Conservation (phyloP, 2,329 filamentous ascomycete genomes). For the Chaetomium olivaceum region DNA sequence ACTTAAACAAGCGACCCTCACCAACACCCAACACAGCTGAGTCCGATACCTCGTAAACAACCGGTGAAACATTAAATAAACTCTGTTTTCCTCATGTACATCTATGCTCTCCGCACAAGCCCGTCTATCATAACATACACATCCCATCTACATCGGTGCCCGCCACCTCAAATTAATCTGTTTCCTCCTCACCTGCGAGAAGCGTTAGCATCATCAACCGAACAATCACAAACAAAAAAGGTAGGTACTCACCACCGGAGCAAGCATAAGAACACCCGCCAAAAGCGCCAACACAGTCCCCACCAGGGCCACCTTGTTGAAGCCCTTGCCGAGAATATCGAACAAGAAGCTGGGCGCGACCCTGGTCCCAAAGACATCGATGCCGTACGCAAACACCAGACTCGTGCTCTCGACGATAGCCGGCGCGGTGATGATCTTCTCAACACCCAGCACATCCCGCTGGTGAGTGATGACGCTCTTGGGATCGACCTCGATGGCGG, state of each 20-base stretch:
- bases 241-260: constrained; percentile 76
- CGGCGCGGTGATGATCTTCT: constrained; percentile 70
- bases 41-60: background rate
- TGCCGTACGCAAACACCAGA: constrained; percentile 81
- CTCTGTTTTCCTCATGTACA: background rate
- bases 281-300: constrained; percentile 79
- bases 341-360: constrained; percentile 87
- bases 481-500: constrained; percentile 80
- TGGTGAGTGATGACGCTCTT: constrained; percentile 78
- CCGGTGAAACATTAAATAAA: background rate
- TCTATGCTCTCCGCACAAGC: background rate
- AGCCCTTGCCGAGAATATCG: constrained; percentile 89
- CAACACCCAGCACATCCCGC: constrained; percentile 76
- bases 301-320: constrained; percentile 85
- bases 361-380: constrained; percentile 85
- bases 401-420: constrained; percentile 89
- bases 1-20: too few relatives aligned
- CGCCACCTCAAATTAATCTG: constrained; percentile 68
- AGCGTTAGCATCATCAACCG: constrained; percentile 38
- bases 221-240: background rate
- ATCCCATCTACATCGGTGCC: constrained; percentile 35
- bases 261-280: constrained; percentile 73
- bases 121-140: background rate
- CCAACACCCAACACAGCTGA: background rate
- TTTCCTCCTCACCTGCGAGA: constrained; percentile 57